Evolutionary conservation across 1,139 yeast genomes (phyloP), one percentile per base, ranked within the genome.

Genomic region (Debaryomyces subglobosus): DNA sequence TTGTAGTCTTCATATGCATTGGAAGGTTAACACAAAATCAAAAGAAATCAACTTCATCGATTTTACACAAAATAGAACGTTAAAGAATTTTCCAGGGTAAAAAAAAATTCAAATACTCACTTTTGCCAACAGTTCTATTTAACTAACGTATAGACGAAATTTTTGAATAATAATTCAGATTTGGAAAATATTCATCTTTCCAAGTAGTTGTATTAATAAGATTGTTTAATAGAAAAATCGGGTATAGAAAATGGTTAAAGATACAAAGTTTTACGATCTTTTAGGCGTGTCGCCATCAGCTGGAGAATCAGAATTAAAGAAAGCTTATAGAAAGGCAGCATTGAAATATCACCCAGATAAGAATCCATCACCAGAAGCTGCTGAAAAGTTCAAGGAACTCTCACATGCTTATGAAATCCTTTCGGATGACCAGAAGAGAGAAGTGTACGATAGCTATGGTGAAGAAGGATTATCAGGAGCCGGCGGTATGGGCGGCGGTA

Each of bases 341-440:
- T 81, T 94, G 64, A 92, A 89, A 65, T 88, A 84, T 73, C 99
- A 94, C 69, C 99, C 99, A 53, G 99, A 94, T 74, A 94, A 94
- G 79, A 76, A 76, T 61, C 74, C 80, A 48, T 66, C 71, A 24
- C 88, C 91, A 49, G 96, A 89, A 64, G 98, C 97, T 34, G 96
- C 97, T 48, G 99, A 94, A 67, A 92, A 90, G 73, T 92, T 92
- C 72, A 92, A 92, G 74, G 97, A 91, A 67, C 81, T 90, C 55
- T 86, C 95, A 9, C 85, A 85, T 56, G 97, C 98, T 8, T 94
- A 94, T 67, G 98, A 94, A 71, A 77, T 90, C 29, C 78, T 94
- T 54, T 81, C 90, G 8, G 98, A 92, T 64, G 77, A 86, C 27
- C 89, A 91, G 65, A 94, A 92, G 79, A 87, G 98, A 73, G 89